These are phyloP conservation scores for Pleurotus eryngii DNA, from an alignment of 768 basidiomycete genomes.

Conservation along the genomic window DNA sequence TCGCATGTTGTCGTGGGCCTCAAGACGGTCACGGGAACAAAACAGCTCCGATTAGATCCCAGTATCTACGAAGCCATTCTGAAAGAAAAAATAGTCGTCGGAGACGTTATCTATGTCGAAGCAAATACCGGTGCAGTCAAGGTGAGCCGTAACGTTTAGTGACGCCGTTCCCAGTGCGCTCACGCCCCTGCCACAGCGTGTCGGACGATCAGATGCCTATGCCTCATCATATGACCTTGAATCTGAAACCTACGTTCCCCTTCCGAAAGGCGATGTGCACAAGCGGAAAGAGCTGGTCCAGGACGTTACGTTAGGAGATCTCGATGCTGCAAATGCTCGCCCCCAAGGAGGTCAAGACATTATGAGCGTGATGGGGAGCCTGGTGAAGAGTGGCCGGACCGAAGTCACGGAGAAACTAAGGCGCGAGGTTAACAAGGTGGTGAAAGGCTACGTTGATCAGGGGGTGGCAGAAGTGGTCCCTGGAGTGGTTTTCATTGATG, in stretches of 20 bases:
- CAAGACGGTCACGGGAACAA: constrained; percentile 91
- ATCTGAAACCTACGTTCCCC: constrained; percentile 96
- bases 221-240: constrained; percentile 97
- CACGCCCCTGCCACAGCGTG: constrained; percentile 52
- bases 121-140: constrained; percentile 93
- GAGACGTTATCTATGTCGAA: constrained; percentile 97
- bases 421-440: constrained; percentile 95
- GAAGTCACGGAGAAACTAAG: constrained; percentile 97
- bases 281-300: constrained; percentile 95
- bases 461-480: constrained; percentile 98
- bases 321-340: constrained; percentile 94
- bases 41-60: constrained; percentile 91
- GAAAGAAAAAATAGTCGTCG: constrained; percentile 95
- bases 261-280: constrained; percentile 96
- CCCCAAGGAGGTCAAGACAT: constrained; percentile 98
- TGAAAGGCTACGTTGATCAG: constrained; percentile 96
- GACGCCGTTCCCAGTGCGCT: not conserved
- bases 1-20: constrained; percentile 97
- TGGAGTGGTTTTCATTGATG: constrained; percentile 97
- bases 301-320: constrained; percentile 90
- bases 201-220: constrained; percentile 95
- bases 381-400: constrained; percentile 90
- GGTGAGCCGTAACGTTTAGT: constrained; percentile 37
- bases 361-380: constrained; percentile 93
- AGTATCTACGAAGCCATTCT: constrained; percentile 96